Evolutionary conservation across 1,284 basidiomycete genomes (phyloP), one percentile per base, ranked within the genome.

Genomic region (Sporisorium scitamineum): DNA sequence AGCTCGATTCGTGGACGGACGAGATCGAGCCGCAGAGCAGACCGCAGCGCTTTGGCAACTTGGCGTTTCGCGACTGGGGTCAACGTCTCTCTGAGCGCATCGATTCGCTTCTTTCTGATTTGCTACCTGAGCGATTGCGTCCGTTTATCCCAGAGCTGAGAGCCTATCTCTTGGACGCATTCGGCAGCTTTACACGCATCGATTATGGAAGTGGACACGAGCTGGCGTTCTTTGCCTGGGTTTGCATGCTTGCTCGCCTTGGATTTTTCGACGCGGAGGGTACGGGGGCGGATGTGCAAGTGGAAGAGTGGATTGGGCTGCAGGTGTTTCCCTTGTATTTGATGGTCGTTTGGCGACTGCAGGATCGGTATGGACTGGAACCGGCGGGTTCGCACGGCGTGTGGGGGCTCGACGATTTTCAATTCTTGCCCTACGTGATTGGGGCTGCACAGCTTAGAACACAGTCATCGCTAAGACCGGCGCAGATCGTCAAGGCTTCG

Each of bases 141-240:
- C 58, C 85, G 3, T 88, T 90, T 1, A 87, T 91, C 26, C 90
- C 89, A 3, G 89, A 90, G 66, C 83, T 95, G 29, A 88, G 88
- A 45, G 91, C 93, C 3, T 94, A 97, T 81, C 86, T 99, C 51
- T 82, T 93, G 32, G 90, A 91, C 18, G 91, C 94, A 0, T 98
- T 98, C 84, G 96, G 96, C 8, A 95, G 94, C 13, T 93, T 94
- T 76, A 89, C 90, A 4, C 90, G 96, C 48, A 91, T 99, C 86
- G 96, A 99, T 87, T 99, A 98, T 83, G 97, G 96, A 1, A 95
- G 94, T 1, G 96, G 96, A 0, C 96, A 99, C 84, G 96, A 99
- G 87, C 56, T 85, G 26, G 61, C 76, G 26, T 84, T 85, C 52
- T 61, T 76, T 11, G 77, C 82, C 10, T 85, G 83, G 83, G 64